phyloP scores from a whole-genome alignment of 257 asterid genomes.

The Mentha longifolia region DNA sequence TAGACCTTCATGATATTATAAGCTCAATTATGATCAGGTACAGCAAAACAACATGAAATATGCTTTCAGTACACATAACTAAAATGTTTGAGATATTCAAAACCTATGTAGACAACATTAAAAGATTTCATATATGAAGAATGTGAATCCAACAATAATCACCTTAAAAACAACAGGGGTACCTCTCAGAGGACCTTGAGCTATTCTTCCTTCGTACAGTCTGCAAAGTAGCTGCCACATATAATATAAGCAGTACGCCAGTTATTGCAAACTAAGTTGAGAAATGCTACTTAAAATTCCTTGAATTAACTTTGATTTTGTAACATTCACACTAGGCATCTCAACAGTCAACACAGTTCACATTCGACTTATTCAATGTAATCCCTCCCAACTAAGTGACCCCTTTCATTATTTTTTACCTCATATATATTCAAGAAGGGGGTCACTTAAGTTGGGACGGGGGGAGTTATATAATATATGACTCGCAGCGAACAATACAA shows the following conservation, averaged over 20 bases:
- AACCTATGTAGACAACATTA: background rate
- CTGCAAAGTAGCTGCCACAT: slow-evolving; percentile 71
- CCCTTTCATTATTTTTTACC: too few species aligned
- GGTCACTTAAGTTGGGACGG: too few species aligned
- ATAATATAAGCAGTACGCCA: slow-evolving; percentile 52
- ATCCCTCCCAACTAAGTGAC: too few species aligned
- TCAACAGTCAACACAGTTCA: too few species aligned
- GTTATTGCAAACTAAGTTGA: slow-evolving; percentile 10
- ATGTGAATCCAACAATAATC: slow-evolving; percentile 26
- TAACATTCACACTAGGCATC: background rate
- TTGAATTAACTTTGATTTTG: background rate
- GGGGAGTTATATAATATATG: too few species aligned
- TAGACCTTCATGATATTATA: slow-evolving; percentile 68
- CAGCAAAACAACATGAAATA: slow-evolving; percentile 22
- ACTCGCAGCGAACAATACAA: background rate
- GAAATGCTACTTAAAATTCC: background rate
- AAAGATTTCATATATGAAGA: background rate
- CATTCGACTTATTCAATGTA: too few species aligned
- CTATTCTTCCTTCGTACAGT: slow-evolving; percentile 91
- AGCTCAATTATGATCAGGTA: slow-evolving; percentile 14
- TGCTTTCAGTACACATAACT: background rate
- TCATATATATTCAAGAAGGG: too few species aligned
- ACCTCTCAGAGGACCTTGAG: slow-evolving; percentile 82
- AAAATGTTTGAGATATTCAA: slow-evolving; percentile 12
- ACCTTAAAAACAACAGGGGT: slow-evolving; percentile 88